Conservation (phyloP, 2,329 filamentous ascomycete species). For the Cercospora sp. region DNA sequence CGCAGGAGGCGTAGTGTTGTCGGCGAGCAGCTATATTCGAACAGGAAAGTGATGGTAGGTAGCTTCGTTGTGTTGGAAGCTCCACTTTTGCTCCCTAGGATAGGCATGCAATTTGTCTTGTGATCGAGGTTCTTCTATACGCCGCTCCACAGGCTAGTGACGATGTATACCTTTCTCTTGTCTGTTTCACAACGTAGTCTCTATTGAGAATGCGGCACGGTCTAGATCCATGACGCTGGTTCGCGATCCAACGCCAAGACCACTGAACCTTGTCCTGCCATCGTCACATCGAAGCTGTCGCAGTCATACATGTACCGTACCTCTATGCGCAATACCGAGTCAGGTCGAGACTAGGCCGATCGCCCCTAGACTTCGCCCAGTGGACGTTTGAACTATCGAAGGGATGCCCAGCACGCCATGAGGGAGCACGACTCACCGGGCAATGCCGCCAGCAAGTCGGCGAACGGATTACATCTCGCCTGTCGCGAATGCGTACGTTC, state of each 20-base stretch:
- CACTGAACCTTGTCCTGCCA: background rate
- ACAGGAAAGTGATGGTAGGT: background rate
- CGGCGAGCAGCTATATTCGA: background rate
- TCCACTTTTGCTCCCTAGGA: background rate
- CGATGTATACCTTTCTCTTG: background rate
- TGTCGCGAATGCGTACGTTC: constrained; percentile 2
- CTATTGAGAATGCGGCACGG: background rate
- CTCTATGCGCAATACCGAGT: background rate
- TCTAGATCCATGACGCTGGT: background rate
- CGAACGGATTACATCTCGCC: background rate
- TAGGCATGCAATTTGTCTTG: background rate
- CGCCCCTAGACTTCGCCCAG: background rate
- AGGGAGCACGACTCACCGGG: background rate
- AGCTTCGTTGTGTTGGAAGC: background rate
- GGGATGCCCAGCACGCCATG: background rate
- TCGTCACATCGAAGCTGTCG: background rate
- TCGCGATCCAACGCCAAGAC: background rate
- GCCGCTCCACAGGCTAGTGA: background rate
- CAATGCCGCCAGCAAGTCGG: constrained; percentile 1
- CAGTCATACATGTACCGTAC: background rate
- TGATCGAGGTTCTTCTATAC: background rate
- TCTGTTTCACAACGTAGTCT: background rate
- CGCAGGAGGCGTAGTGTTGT: background rate
- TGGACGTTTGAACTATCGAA: background rate
- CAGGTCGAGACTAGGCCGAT: background rate